Percentiles rank a stretch among this genome's conserved stretches.
These are phyloP conservation scores for Lactifluus pinguis DNA, from an alignment of 768 basidiomycete genomes.

Conservation along the genomic window DNA sequence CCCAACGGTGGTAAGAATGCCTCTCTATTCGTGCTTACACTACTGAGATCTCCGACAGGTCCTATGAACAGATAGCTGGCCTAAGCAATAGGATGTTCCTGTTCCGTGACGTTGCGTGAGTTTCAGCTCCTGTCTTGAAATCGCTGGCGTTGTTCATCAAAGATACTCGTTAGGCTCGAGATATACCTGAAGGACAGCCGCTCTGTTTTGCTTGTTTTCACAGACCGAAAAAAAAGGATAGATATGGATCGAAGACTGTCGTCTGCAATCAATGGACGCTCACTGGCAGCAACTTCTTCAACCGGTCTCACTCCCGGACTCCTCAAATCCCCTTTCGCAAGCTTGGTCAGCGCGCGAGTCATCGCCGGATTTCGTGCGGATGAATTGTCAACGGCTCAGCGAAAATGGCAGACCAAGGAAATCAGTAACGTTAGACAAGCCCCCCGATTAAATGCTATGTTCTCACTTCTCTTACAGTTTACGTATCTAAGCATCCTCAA, in stretches of 20 bases:
- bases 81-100: constrained; percentile 79
- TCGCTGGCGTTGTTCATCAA: neutral
- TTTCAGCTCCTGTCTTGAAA: constrained; percentile 4
- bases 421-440: constrained; percentile 70
- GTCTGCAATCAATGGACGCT: constrained; percentile 34
- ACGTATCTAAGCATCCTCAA: constrained; percentile 85
- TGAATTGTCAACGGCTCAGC: constrained; percentile 61
- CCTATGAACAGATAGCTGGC: constrained; percentile 66
- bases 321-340: constrained; percentile 47
- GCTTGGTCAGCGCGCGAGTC: constrained; percentile 41
- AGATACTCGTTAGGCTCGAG: constrained; percentile 49
- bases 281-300: constrained; percentile 10
- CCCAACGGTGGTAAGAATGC: constrained; percentile 64
- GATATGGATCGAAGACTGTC: constrained; percentile 48
- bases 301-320: constrained; percentile 24
- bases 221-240: constrained; percentile 55
- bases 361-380: constrained; percentile 44
- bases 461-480: constrained; percentile 43
- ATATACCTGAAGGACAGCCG: constrained; percentile 91
- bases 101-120: constrained; percentile 88
- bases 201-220: constrained; percentile 76
- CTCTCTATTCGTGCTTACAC: neutral
- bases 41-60: constrained; percentile 36
- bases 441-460: neutral
- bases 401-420: constrained; percentile 82